Conservation (phyloP, 495 filamentous ascomycete genomes). For the Talaromyces liani region DNA sequence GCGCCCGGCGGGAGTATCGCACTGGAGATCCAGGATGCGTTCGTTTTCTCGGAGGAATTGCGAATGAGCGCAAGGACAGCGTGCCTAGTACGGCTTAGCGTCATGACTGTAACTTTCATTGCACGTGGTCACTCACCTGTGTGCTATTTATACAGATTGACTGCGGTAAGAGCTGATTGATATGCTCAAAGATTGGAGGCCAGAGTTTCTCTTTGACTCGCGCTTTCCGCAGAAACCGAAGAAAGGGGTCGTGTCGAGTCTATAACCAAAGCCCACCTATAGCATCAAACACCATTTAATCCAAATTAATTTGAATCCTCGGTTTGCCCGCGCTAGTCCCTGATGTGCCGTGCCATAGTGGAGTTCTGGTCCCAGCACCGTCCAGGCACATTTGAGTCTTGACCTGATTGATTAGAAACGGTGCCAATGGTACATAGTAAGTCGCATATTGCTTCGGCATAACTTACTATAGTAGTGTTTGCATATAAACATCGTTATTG, state of each 20-base stretch:
- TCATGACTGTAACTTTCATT: not conserved
- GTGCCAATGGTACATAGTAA: not conserved
- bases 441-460: too few relatives aligned
- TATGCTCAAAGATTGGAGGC: not conserved
- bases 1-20: not conserved
- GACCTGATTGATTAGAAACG: not conserved
- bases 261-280: not conserved
- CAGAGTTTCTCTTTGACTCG: not conserved
- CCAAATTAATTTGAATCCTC: not conserved
- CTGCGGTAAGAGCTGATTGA: not conserved
- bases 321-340: not conserved
- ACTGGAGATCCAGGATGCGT: not conserved
- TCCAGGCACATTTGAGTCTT: not conserved
- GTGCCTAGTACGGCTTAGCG: not conserved
- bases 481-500: not conserved
- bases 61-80: not conserved
- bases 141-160: not conserved
- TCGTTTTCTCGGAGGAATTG: not conserved
- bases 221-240: not conserved
- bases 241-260: not conserved
- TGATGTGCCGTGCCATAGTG: not conserved
- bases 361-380: not conserved
- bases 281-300: not conserved
- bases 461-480: not conserved
- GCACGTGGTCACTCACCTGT: not conserved